These are phyloP conservation scores for Ophiocordyceps robertsii DNA, from an alignment of 2,329 filamentous ascomycete species.

Conservation along the genomic window DNA sequence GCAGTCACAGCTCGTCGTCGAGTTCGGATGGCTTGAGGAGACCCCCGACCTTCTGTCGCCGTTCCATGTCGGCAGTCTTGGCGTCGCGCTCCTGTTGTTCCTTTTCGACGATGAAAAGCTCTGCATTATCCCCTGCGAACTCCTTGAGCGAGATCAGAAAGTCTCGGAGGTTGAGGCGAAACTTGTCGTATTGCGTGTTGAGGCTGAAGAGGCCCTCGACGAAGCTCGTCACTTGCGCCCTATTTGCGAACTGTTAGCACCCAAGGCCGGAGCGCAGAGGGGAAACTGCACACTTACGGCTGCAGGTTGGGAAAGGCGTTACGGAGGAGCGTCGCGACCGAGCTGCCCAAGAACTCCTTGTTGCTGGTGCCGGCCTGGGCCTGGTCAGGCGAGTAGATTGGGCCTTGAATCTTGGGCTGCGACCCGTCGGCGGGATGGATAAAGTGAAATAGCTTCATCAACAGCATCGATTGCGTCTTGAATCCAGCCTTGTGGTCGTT, in stretches of 20 bases:
- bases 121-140: constrained; percentile 88
- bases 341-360: constrained; percentile 79
- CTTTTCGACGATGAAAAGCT: constrained; percentile 87
- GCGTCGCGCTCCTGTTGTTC: constrained; percentile 81
- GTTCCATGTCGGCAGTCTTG: constrained; percentile 78
- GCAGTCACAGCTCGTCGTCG: constrained; percentile 81
- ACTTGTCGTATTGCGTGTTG: constrained; percentile 82
- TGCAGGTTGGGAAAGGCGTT: constrained; percentile 92
- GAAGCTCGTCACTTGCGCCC: constrained; percentile 76
- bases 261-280: not conserved
- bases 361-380: constrained; percentile 75
- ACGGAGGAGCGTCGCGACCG: constrained; percentile 71
- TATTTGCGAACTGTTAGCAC: constrained; percentile 19
- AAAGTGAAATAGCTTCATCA: constrained; percentile 94
- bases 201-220: constrained; percentile 79
- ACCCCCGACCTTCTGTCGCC: constrained; percentile 88
- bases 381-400: constrained; percentile 77
- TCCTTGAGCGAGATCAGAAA: constrained; percentile 97
- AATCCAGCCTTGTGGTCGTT: constrained; percentile 98
- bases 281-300: constrained; percentile 44
- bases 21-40: constrained; percentile 95
- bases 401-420: constrained; percentile 77
- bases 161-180: constrained; percentile 90
- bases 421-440: constrained; percentile 58
- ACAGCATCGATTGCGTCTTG: constrained; percentile 89